Evolutionary conservation across 495 filamentous ascomycete genomes (phyloP), one percentile per base, ranked within the genome.

Genomic region (Acidomyces sp.): DNA sequence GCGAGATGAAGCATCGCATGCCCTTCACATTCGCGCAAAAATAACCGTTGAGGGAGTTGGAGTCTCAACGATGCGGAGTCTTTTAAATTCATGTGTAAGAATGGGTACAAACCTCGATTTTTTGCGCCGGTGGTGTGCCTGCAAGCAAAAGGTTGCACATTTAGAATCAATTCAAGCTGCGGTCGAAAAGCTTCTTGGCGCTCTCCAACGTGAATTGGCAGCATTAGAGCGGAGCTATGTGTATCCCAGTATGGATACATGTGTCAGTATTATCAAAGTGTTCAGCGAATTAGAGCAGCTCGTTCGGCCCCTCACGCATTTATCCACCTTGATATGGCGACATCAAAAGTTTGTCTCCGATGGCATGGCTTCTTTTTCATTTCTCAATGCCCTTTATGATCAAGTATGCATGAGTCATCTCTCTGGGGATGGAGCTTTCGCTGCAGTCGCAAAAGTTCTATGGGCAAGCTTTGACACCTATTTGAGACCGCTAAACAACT

Each of bases 391-490:
- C 3, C 62, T 97, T 0, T 92, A 74, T 46, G 74, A 83, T 21
- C 59, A 70, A 5, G 70, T 77, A 1, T 79, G 77, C 51, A 62
- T 68, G 25, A 68, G 72, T 4, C 85, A 95, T 55, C 67, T 82
- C 41, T 69, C 71, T 28, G 80, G 79, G 1, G 70, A 80, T 35
- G 64, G 66, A 3, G 63, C 69, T 15, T 92, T 79, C 50, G 53
- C 57, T 20, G 71, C 67, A 30, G 66, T 86, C 12, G 72, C 71
- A 7, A 60, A 60, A 3, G 61, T 93, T 9, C 92, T 95, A 59
- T 80, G 90, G 34, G 67, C 77, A 19, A 92, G 85, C 54, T 82
- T 94, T 25, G 72, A 78, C 43, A 76, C 82, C 3, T 95, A 94
- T 55, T 67, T 88, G 20, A 74, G 72, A 10, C 83, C 85, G 0